Evolutionary conservation across 352 stramenopile species (phyloP).

Genomic region (Blastocystis hominis): DNA sequence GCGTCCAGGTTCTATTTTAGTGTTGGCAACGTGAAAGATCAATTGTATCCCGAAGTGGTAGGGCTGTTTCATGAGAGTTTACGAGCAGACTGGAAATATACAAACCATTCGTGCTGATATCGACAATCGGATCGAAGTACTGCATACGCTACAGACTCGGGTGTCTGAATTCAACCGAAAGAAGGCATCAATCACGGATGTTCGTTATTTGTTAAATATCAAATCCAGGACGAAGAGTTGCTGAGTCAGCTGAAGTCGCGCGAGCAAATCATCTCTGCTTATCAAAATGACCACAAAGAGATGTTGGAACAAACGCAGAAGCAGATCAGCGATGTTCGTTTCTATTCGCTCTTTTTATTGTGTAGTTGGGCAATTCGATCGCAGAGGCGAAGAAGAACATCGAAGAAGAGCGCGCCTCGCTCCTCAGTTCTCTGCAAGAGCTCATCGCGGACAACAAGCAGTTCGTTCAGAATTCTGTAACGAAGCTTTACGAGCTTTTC

Average conservation of each 20-base stretch:
- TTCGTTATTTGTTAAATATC: neutral
- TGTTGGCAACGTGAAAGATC: neutral
- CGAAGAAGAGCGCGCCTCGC: neutral
- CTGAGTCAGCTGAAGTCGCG: neutral
- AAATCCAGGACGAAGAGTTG: neutral
- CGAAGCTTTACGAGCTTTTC: neutral
- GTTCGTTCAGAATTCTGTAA: neutral
- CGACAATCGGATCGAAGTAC: neutral
- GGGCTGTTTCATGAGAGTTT: neutral
- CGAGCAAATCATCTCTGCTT: neutral
- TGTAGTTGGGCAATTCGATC: neutral
- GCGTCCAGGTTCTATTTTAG: neutral
- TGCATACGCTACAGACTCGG: neutral
- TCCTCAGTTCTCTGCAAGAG: neutral
- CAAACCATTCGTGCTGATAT: neutral
- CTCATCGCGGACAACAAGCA: neutral
- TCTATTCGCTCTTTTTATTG: neutral
- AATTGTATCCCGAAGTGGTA: neutral
- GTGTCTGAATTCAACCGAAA: neutral
- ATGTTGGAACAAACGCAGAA: neutral
- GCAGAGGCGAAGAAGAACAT: neutral
- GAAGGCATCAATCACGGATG: neutral
- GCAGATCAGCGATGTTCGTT: neutral
- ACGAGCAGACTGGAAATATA: neutral
- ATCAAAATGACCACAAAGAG: neutral